These are phyloP conservation scores for Trichophyton simii DNA, from an alignment of 2,329 filamentous ascomycete species.

Conservation along the genomic window DNA sequence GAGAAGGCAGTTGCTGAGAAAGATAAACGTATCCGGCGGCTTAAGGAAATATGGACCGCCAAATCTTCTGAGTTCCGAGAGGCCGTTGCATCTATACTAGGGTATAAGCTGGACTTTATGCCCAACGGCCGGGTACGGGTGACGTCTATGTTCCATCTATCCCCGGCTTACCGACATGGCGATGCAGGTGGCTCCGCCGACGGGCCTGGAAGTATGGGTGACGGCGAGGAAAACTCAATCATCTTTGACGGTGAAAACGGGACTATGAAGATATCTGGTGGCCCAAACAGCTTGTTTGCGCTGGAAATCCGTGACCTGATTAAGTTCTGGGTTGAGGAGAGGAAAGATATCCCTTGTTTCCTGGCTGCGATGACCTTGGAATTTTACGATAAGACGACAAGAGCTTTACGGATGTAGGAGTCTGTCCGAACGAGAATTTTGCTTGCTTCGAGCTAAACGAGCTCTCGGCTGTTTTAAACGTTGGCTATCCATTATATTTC, in stretches of 20 bases:
- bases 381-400: conserved; percentile 60
- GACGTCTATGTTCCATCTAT: conserved; percentile 71
- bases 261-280: conserved; percentile 95
- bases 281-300: conserved; percentile 75
- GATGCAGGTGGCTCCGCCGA: conserved; percentile 49
- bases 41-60: conserved; percentile 83
- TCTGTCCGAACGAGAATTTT: neutral
- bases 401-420: conserved; percentile 17
- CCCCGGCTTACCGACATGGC: conserved; percentile 34
- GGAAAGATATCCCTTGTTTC: conserved; percentile 83
- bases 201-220: conserved; percentile 33
- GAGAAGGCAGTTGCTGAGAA: conserved; percentile 54
- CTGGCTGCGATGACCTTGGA: conserved; percentile 81
- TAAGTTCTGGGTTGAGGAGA: conserved; percentile 89
- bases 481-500: neutral
- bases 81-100: conserved; percentile 79
- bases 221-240: conserved; percentile 44
- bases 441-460: neutral
- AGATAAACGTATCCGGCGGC: conserved; percentile 70
- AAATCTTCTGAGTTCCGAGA: conserved; percentile 94
- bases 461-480: neutral
- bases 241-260: conserved; percentile 88
- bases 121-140: conserved; percentile 95
- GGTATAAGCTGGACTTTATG: conserved; percentile 91
- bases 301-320: conserved; percentile 73